Percentiles rank a stretch among this genome's conserved stretches.
These are phyloP conservation scores for Cryptococcus hybrid DNA, from an alignment of 1,284 basidiomycete genomes.

Conservation along the genomic window DNA sequence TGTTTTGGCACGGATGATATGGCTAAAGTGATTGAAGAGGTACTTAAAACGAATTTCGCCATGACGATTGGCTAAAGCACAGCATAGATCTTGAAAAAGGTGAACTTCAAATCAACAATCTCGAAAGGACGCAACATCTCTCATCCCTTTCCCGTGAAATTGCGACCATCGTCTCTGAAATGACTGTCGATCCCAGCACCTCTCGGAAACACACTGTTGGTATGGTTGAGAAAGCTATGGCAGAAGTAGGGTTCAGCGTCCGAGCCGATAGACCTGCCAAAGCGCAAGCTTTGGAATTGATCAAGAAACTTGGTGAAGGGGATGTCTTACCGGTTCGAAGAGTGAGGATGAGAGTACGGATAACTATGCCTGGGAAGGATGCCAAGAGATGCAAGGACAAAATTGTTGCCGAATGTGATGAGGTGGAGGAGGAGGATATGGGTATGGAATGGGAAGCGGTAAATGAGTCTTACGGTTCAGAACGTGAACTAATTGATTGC, in stretches of 20 bases:
- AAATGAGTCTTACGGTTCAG: conserved; percentile 43
- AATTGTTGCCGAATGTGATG: conserved; percentile 71
- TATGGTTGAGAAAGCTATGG: conserved; percentile 98
- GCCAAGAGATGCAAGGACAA: conserved; percentile 70
- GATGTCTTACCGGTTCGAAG: conserved; percentile 78
- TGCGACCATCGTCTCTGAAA: conserved; percentile 88
- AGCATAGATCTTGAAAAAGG: conserved; percentile 87
- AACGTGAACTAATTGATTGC: conserved; percentile 1
- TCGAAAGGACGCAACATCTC: conserved; percentile 90
- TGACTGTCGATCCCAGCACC: conserved; percentile 89
- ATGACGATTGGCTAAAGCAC: background rate
- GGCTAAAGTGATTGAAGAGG: conserved; percentile 78
- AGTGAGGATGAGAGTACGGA: conserved; percentile 85
- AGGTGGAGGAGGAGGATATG: conserved; percentile 79
- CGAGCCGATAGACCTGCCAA: conserved; percentile 88
- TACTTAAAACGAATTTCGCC: conserved; percentile 31
- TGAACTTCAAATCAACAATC: conserved; percentile 95
- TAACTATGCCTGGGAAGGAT: conserved; percentile 73
- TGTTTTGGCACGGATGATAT: conserved; percentile 78
- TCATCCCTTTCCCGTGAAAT: conserved; percentile 84
- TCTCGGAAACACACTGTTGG: conserved; percentile 88
- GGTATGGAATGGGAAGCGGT: conserved; percentile 83
- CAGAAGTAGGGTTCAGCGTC: conserved; percentile 88
- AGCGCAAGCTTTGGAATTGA: conserved; percentile 89
- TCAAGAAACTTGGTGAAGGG: conserved; percentile 67